A percentile compares a stretch with the other conserved stretches of the same genome.
Conservation (phyloP, 192 early-diverging fungal genomes). For the Linderina pennispora region DNA sequence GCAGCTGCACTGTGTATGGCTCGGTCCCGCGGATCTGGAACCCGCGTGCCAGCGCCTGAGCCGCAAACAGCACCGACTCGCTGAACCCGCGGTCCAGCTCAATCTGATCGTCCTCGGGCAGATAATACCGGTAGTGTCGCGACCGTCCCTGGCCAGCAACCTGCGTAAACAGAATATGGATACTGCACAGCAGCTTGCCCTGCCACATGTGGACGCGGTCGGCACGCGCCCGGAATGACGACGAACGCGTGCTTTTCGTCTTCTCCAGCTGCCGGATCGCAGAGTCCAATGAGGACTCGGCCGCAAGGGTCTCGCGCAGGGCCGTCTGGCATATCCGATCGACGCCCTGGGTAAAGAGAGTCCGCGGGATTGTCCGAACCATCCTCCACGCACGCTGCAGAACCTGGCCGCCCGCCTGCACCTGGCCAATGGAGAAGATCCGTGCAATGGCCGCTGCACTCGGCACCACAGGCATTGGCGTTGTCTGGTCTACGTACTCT, state of each 20-base stretch:
- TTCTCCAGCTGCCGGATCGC: conserved; percentile 20
- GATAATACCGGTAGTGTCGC: conserved; percentile 50
- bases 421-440: not conserved
- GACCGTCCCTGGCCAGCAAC: conserved; percentile 42
- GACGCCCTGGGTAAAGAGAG: too few species aligned
- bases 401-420: too few species aligned
- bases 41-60: conserved; percentile 57
- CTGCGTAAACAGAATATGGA: conserved; percentile 48
- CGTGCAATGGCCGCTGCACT: not conserved
- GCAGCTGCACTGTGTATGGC: conserved; percentile 46
- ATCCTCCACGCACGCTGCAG: too few species aligned
- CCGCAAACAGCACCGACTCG: conserved; percentile 68
- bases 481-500: not conserved
- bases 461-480: not conserved
- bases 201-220: conserved; percentile 59
- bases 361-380: too few species aligned
- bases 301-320: conserved; percentile 8
- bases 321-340: not conserved
- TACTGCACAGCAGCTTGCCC: conserved; percentile 46
- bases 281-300: conserved; percentile 24
- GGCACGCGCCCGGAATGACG: conserved; percentile 38
- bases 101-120: conserved; percentile 62
- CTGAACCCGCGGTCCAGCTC: conserved; percentile 62
- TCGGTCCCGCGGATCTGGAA: conserved; percentile 67
- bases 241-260: conserved; percentile 16